phyloP scores from a whole-genome alignment of 2,329 filamentous ascomycete genomes.

The Simplicillium sp. region DNA sequence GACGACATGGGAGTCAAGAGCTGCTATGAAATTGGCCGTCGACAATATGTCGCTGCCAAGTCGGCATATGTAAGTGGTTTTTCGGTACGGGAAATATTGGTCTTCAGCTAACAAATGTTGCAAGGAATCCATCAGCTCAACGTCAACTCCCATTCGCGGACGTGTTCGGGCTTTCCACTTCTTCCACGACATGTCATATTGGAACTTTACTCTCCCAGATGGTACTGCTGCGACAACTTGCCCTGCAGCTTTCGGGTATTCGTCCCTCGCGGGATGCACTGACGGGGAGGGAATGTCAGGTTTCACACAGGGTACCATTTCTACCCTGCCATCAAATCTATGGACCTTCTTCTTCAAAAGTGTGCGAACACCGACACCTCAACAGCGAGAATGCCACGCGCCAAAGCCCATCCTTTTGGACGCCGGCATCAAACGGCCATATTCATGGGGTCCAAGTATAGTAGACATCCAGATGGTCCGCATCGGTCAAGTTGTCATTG shows the following conservation, averaged over 20 bases:
- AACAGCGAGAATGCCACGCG: conserved; percentile 66
- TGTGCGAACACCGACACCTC: conserved; percentile 58
- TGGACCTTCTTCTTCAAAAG: conserved; percentile 69
- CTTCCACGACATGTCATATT: conserved; percentile 73
- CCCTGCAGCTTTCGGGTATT: conserved; percentile 80
- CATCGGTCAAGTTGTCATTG: conserved; percentile 73
- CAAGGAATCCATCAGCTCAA: conserved; percentile 33
- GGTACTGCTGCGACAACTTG: conserved; percentile 65
- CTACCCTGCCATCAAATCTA: conserved; percentile 60
- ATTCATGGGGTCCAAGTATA: conserved; percentile 82
- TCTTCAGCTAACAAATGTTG: conserved; percentile 29
- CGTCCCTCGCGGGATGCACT: conserved; percentile 84
- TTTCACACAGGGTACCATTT: conserved; percentile 77
- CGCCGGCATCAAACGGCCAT: conserved; percentile 69
- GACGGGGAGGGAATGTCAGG: conserved; percentile 88
- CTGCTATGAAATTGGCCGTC: conserved; percentile 64
- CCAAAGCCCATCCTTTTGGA: conserved; percentile 83
- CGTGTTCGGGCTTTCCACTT: conserved; percentile 74
- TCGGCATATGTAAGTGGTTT: conserved; percentile 23
- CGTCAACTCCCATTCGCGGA: conserved; percentile 45
- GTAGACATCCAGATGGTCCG: conserved; percentile 81
- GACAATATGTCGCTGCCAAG: conserved; percentile 55
- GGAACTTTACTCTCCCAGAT: conserved; percentile 63
- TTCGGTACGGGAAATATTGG: conserved; percentile 17
- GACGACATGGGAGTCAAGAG: conserved; percentile 64